Evolutionary conservation across 2,329 filamentous ascomycete genomes (phyloP), one percentile per base, ranked within the genome.

Genomic region (Zymoseptoria passerinii): DNA sequence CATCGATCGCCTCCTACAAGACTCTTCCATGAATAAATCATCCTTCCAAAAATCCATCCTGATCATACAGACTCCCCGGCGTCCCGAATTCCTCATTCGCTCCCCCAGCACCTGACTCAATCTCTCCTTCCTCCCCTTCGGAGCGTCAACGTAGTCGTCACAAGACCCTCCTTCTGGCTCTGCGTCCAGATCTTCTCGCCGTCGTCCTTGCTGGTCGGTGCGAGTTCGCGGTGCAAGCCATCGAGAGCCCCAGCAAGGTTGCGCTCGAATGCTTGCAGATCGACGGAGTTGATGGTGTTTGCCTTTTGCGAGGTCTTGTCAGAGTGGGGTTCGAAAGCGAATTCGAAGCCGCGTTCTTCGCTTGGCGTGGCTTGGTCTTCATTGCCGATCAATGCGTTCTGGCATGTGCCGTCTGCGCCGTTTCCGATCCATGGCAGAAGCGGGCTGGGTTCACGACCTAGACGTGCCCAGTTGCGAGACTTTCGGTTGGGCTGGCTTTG

Each of bases 11-110:
- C 8, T 4, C 28, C 28, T 9, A 51, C n/a, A 16, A 54, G 19
- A 27, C n/a, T 28, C 5, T 35, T 23, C 8, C 20, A 48, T 20
- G 29, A 18, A 18, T 8, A 52, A 44, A 49, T 50, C 57, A 63
- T 23, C 62, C 62, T 59, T 54, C 67, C 65, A 74, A 65, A 63
- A 74, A 74, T 10, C 73, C 73, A 55, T 71, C 66, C n/a, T 61
- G 65, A 65, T 79, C 77, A 65, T 80, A 80, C 62, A 79, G 64
- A 67, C 77, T 79, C 55, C 67, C 74, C 40, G 75, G 76, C 52
- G 75, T 78, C n/a, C 69, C 68, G 52, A 58, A 53, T n/a, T 50
- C 29, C 56, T 52, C 19, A 18, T 23, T 23, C 23, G 23, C 23
- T 4, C 23, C 23, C 27, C 27, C 57, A 53, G 48, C 53, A 20